Evolutionary conservation across 345 rosid species (phyloP).

Genomic region (Lenwebbia sp.): DNA sequence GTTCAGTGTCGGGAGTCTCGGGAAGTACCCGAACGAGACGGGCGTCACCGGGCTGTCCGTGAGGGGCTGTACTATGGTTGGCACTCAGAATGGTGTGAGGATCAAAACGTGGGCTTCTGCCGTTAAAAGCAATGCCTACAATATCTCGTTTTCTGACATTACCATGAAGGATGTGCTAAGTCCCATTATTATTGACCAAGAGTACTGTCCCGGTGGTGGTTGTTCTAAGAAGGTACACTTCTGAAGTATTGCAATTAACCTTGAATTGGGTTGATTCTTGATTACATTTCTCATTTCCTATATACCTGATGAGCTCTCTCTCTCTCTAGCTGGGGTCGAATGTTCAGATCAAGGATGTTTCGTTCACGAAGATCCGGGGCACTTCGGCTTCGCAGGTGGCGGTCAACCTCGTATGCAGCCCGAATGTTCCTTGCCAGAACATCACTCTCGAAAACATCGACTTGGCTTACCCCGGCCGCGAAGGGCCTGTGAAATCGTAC

Average conservation of each 20-base stretch:
- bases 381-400: constrained; percentile 8
- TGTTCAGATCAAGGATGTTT: constrained; percentile 4
- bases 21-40: constrained; percentile 15
- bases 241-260: background rate
- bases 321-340: background rate
- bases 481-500: background rate
- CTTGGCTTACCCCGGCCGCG: background rate
- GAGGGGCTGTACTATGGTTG: constrained; percentile 6
- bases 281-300: background rate
- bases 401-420: constrained; percentile 11
- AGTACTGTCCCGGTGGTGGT: constrained; percentile 12
- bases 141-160: constrained; percentile 14
- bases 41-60: constrained; percentile 13
- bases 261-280: background rate
- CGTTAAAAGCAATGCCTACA: background rate
- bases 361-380: constrained; percentile 2
- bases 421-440: constrained; percentile 2
- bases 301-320: background rate
- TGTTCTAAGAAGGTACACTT: background rate
- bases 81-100: constrained; percentile 26
- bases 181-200: constrained; percentile 34
- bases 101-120: constrained; percentile 31
- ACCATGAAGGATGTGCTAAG: constrained; percentile 15
- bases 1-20: constrained; percentile 39
- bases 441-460: constrained; percentile 4